Percentiles rank a stretch among this genome's conserved stretches.
Evolutionary conservation across 495 filamentous ascomycete genomes (phyloP).

Genomic region (Trichocladium antarcticum): DNA sequence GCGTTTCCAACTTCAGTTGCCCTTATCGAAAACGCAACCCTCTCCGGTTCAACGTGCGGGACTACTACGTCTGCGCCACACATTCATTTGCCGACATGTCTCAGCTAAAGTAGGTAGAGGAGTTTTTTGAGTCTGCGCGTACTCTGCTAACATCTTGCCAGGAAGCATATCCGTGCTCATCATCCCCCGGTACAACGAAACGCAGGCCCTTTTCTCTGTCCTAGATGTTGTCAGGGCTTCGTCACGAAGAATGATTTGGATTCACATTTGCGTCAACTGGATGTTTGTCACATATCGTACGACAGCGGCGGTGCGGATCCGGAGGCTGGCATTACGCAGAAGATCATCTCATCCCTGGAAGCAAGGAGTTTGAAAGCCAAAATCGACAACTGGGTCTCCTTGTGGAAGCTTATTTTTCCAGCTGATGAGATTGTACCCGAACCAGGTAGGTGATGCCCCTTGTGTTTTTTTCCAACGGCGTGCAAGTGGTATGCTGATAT

Average conservation of each 20-base stretch:
- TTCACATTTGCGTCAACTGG: conserved; percentile 17
- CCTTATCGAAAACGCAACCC: conserved; percentile 32
- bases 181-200: conserved; percentile 24
- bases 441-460: conserved; percentile 10
- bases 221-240: conserved; percentile 22
- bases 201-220: conserved; percentile 21
- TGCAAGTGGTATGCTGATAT: not conserved
- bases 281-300: conserved; percentile 16
- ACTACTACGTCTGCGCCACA: conserved; percentile 26
- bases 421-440: conserved; percentile 17
- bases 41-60: conserved; percentile 27
- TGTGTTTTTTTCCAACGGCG: not conserved
- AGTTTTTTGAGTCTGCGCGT: not conserved
- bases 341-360: conserved; percentile 24
- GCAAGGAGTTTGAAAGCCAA: conserved; percentile 21
- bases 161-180: conserved; percentile 27
- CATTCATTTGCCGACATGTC: conserved; percentile 28
- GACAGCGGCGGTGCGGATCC: conserved; percentile 22
- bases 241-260: conserved; percentile 21
- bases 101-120: conserved; percentile 23
- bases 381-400: conserved; percentile 24
- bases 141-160: conserved; percentile 2
- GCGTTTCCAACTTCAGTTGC: conserved; percentile 22
- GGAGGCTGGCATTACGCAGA: conserved; percentile 24
- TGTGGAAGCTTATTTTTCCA: conserved; percentile 24